These are phyloP conservation scores for Chloris gayana DNA, from an alignment of 176 grass and related monocot species.

Conservation along the genomic window DNA sequence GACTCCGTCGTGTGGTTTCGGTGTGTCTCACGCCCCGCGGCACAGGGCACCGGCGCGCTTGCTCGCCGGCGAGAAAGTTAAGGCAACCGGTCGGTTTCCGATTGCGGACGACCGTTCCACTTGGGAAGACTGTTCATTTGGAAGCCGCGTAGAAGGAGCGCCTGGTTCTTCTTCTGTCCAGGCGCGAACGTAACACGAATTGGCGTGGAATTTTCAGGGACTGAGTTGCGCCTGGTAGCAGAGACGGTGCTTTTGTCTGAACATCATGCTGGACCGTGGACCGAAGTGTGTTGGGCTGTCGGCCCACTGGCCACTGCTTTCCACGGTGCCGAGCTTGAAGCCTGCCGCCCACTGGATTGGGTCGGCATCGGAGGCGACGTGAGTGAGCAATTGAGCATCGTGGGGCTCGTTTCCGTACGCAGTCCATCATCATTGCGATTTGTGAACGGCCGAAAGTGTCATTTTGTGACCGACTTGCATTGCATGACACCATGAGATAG, in stretches of 20 bases:
- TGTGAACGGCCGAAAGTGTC: neutral
- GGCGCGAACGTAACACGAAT: neutral
- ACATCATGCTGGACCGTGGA: conserved; percentile 5
- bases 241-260: neutral
- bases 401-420: neutral
- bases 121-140: neutral
- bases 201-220: neutral
- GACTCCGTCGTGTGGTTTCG: neutral
- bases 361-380: neutral
- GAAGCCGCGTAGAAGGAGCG: neutral
- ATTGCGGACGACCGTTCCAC: neutral
- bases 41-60: neutral
- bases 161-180: neutral
- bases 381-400: neutral
- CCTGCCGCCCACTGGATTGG: no score
- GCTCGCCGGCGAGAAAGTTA: neutral
- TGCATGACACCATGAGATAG: no score
- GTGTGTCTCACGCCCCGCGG: neutral
- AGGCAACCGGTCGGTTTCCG: neutral
- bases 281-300: neutral
- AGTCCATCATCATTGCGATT: neutral
- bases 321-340: neutral
- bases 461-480: neutral
- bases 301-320: neutral
- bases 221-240: neutral